These are phyloP conservation scores for Neocucurbitaria cava DNA, from an alignment of 2,329 filamentous ascomycete genomes.

Conservation along the genomic window DNA sequence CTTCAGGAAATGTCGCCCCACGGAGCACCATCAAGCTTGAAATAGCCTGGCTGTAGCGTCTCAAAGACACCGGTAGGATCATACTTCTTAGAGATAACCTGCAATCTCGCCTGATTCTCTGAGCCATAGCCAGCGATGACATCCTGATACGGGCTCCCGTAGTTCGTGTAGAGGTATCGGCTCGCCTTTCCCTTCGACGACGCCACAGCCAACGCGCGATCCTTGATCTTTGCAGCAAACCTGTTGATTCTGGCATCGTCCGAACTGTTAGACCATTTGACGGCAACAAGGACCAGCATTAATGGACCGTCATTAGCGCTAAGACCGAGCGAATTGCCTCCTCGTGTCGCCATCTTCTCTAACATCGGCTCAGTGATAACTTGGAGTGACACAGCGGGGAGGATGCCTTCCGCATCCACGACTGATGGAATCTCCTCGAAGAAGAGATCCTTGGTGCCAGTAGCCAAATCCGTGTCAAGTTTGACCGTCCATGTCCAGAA, in stretches of 20 bases:
- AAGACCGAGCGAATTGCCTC: conserved; percentile 43
- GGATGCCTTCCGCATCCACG: conserved; percentile 21
- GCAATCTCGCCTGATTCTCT: conserved; percentile 40
- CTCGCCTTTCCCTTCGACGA: conserved; percentile 8
- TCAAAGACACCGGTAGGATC: conserved; percentile 30
- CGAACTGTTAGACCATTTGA: conserved; percentile 26
- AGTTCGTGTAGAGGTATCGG: conserved; percentile 55
- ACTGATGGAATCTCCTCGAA: conserved; percentile 28
- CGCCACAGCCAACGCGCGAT: conserved; percentile 11
- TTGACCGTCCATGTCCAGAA: conserved; percentile 41
- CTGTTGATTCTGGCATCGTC: conserved; percentile 33
- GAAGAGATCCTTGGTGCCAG: conserved; percentile 30
- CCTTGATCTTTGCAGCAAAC: conserved; percentile 22
- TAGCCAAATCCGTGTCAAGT: conserved; percentile 27
- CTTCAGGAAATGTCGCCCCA: not conserved
- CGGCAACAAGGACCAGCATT: conserved; percentile 19
- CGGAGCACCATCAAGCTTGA: conserved; percentile 29
- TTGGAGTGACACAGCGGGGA: conserved; percentile 32
- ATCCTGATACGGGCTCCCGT: conserved; percentile 53
- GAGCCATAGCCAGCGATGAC: conserved; percentile 52
- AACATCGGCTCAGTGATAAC: conserved; percentile 33
- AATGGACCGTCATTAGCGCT: conserved; percentile 25
- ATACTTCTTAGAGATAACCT: conserved; percentile 23
- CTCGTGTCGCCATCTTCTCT: conserved; percentile 23
- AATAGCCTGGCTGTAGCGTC: conserved; percentile 26